Evolutionary conservation across 257 asterid species (phyloP).

Genomic region (Nicotiana attenuata): DNA sequence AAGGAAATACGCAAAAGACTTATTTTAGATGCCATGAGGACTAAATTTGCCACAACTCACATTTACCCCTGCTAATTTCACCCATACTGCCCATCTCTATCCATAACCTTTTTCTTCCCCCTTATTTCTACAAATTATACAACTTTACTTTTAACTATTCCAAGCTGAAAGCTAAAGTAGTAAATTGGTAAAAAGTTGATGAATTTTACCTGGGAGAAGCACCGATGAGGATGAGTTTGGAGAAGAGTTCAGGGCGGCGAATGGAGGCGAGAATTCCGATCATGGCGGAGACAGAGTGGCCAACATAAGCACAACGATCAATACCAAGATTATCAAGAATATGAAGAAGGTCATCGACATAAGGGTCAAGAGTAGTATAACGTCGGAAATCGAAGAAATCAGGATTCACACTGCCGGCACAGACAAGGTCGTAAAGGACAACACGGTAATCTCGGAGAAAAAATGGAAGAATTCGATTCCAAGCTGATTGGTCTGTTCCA

Average conservation of each 20-base stretch:
- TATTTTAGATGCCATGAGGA: too few species aligned
- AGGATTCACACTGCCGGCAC: conserved; percentile 96
- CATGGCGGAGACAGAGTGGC: conserved; percentile 94
- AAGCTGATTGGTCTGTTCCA: conserved; percentile 95
- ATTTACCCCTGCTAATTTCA: too few species aligned
- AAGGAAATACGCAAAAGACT: too few species aligned
- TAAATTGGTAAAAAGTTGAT: not conserved
- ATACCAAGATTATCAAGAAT: conserved; percentile 65
- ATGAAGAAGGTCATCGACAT: conserved; percentile 70
- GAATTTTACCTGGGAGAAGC: conserved; percentile 81
- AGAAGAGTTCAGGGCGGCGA: conserved; percentile 87
- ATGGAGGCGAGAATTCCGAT: conserved; percentile 88
- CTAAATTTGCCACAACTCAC: too few species aligned
- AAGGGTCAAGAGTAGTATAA: conserved; percentile 80
- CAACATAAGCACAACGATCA: conserved; percentile 69
- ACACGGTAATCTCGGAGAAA: conserved; percentile 61
- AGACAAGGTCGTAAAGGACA: conserved; percentile 76
- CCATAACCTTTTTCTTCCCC: too few species aligned
- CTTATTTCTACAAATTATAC: too few species aligned
- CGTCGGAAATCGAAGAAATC: conserved; percentile 84
- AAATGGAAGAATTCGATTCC: conserved; percentile 80
- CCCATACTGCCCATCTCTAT: too few species aligned
- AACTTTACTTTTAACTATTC: too few species aligned
- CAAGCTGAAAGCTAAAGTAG: not conserved
- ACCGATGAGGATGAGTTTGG: conserved; percentile 83